These are phyloP conservation scores for Boletellus deceptivus DNA, from an alignment of 1,284 basidiomycete species.

Conservation along the genomic window DNA sequence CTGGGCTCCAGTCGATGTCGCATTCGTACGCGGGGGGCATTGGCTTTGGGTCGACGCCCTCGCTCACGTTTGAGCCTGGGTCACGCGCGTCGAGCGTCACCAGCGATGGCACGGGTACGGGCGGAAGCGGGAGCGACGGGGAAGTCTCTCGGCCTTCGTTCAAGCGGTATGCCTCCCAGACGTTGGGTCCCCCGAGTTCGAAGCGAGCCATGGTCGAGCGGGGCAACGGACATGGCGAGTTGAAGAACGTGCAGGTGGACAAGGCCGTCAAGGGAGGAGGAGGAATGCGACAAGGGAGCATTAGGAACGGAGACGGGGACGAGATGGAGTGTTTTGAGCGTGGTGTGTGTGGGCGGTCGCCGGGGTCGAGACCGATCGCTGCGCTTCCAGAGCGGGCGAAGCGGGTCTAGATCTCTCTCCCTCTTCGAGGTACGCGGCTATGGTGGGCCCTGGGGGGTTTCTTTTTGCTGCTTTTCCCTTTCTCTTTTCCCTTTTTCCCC, in stretches of 20 bases:
- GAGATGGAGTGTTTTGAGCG: not conserved
- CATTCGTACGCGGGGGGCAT: not conserved
- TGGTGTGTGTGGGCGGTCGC: conserved; percentile 8
- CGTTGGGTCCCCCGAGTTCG: conserved; percentile 54
- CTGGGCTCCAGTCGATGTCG: conserved; percentile 9
- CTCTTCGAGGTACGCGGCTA: too few relatives aligned
- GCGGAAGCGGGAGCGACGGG: conserved; percentile 26
- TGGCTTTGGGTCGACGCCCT: conserved; percentile 16
- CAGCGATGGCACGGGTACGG: conserved; percentile 30
- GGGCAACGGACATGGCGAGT: conserved; percentile 19
- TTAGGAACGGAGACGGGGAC: not conserved
- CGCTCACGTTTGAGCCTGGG: conserved; percentile 16
- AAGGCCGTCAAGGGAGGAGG: conserved; percentile 5
- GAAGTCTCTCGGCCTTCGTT: conserved; percentile 54
- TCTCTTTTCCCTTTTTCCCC: not conserved
- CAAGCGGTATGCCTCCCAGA: conserved; percentile 70
- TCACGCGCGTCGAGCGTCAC: conserved; percentile 38
- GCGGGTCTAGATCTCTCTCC: conserved; percentile 13
- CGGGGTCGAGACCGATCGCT: conserved; percentile 28
- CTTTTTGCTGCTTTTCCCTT: not conserved
- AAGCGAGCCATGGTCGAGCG: conserved; percentile 50
- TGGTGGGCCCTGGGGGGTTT: too few relatives aligned
- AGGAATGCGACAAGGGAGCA: not conserved
- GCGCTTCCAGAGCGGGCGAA: conserved; percentile 34
- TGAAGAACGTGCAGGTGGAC: conserved; percentile 14